A percentile compares a stretch with the other conserved stretches of the same genome.
phyloP scores from a whole-genome alignment of 371 early-diverging fungal species.

The Saksenaea vasiformis region DNA sequence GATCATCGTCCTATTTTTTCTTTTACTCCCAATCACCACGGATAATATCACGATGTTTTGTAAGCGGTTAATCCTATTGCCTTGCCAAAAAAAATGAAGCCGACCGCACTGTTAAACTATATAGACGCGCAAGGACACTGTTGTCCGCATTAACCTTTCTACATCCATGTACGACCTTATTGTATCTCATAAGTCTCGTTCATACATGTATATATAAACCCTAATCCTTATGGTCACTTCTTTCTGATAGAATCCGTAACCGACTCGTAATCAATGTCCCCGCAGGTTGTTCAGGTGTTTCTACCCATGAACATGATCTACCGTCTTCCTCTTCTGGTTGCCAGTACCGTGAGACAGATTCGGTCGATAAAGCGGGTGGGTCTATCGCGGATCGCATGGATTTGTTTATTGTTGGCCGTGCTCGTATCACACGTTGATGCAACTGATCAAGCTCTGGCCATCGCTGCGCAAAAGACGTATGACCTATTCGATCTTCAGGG shows the following conservation, averaged over 20 bases:
- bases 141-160: too few species aligned
- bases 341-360: neutral
- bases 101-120: too few species aligned
- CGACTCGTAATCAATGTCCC: neutral
- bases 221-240: neutral
- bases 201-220: too few species aligned
- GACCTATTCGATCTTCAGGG: constrained; percentile 14
- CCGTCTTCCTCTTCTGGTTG: neutral
- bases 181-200: too few species aligned
- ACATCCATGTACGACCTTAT: too few species aligned
- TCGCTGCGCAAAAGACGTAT: constrained; percentile 7
- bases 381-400: neutral
- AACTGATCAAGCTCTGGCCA: constrained; percentile 14
- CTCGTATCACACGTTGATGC: constrained; percentile 4
- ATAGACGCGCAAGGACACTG: too few species aligned
- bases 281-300: neutral
- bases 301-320: neutral
- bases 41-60: too few species aligned
- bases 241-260: neutral
- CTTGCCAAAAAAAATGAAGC: too few species aligned
- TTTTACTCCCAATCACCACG: too few species aligned
- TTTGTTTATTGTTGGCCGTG: neutral
- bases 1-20: too few species aligned
- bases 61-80: too few species aligned
- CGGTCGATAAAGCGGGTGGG: neutral